Percentiles rank a stretch among this genome's conserved stretches.
Evolutionary conservation across 306 rosid species (phyloP).

Genomic region (Luffa acutangula): DNA sequence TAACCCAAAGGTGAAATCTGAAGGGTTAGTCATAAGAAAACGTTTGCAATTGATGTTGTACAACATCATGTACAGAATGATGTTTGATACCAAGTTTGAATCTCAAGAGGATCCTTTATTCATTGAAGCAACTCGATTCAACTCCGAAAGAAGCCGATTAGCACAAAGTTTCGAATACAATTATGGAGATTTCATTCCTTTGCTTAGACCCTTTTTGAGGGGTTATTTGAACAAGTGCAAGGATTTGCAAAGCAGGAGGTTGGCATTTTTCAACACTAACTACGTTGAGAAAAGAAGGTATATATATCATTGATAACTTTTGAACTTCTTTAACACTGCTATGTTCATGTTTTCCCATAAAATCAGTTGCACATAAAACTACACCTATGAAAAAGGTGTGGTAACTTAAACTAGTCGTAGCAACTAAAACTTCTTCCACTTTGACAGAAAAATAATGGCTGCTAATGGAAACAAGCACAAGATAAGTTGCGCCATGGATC

Average conservation of each 20-base stretch:
- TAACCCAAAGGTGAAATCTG: constrained; percentile 23
- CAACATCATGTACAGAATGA: constrained; percentile 77
- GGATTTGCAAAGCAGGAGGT: constrained; percentile 56
- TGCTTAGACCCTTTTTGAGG: constrained; percentile 62
- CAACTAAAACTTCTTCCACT: not conserved
- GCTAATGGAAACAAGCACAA: constrained; percentile 54
- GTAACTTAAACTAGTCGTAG: not conserved
- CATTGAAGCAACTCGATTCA: constrained; percentile 57
- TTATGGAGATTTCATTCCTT: constrained; percentile 83
- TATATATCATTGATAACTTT: not conserved
- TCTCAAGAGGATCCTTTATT: constrained; percentile 74
- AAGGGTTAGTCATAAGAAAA: constrained; percentile 57
- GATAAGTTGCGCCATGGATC: constrained; percentile 75
- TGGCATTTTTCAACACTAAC: constrained; percentile 55
- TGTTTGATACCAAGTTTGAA: constrained; percentile 73
- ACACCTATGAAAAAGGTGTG: not conserved
- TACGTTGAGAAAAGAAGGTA: constrained; percentile 62
- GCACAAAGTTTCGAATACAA: constrained; percentile 87
- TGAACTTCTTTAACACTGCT: not conserved
- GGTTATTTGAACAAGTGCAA: constrained; percentile 71
- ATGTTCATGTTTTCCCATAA: not conserved
- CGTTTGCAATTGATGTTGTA: constrained; percentile 63
- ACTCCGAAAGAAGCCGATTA: constrained; percentile 68
- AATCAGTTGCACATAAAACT: not conserved
- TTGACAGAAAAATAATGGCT: constrained; percentile 48